Base-by-base conservation (phyloP, 805 yeast genomes). In the Ogataea pilisensis region DNA sequence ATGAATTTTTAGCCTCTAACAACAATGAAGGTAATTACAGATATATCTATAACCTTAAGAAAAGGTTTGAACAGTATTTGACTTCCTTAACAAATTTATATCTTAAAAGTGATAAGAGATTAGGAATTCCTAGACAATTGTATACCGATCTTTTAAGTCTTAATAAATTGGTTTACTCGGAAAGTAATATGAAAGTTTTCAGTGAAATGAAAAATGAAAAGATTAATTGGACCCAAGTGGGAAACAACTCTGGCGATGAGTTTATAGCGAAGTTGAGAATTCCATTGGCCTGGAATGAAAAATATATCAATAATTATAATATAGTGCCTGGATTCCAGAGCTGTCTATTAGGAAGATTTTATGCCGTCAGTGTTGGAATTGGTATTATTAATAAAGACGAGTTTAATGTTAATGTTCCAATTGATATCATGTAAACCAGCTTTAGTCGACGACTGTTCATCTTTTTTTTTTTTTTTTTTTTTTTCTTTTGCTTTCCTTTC, bases 261-360 rank as follows among this genome's bases (percentile, higher is more conserved):
- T 38, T 31, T 26, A 37, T 32, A 28, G 43, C 48, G 13, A 19
- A 19, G 8, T 25, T 41, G 8, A 28, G 20, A 9, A 21, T 50
- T 14, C 49, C 52, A 6, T 4, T 50, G 18, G 21, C 21, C 4
- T 14, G 39, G 18, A 28, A 30, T 8, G 35, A 34, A 8, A 40
- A 43, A 11, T 19, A 21, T 4, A 68, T 70, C 33, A 65, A 73
- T 27, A 62, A 62, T 38, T 69, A 73, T 37, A 77, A 80, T 1
- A 55, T 82, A 41, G 56, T 78, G 16, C 88, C 88, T 1, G 71
- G 72, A 39, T 82, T 81, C 57, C 85, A 81, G 50, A 73, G 71
- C 37, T 82, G 88, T 58, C 59, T 76, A 42, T 65, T 80, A n/a
- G 73, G 82, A 3, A 67, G 88, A 52, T 58, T 72, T 14, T 81